Conservation (phyloP, 2,329 filamentous ascomycete species). For the Neofusicoccum laricinum region DNA sequence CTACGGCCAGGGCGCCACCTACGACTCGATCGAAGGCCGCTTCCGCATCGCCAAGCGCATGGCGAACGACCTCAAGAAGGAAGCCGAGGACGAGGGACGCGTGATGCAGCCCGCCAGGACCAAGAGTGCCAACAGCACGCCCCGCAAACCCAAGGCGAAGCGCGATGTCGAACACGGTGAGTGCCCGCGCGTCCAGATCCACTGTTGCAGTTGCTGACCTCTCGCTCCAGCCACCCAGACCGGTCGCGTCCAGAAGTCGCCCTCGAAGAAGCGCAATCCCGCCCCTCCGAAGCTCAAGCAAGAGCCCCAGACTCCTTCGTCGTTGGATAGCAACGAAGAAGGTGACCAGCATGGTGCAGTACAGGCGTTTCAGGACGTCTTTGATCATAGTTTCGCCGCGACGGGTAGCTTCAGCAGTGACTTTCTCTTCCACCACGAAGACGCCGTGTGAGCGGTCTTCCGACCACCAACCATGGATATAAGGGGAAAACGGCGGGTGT, state of each 20-base stretch:
- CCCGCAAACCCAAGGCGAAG: slow-evolving; percentile 21
- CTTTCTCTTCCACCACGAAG: neutral
- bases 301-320: neutral
- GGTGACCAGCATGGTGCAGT: neutral
- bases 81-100: slow-evolving; percentile 20
- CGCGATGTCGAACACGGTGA: neutral
- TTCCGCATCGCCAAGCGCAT: slow-evolving; percentile 45
- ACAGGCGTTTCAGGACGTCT: neutral
- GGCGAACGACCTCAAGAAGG: slow-evolving; percentile 35
- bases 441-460: too few relatives aligned
- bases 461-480: too few relatives aligned
- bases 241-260: slow-evolving; percentile 2
- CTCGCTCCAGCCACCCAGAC: neutral
- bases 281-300: neutral
- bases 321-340: neutral
- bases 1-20: slow-evolving; percentile 47
- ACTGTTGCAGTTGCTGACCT: too few relatives aligned
- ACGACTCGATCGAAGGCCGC: slow-evolving; percentile 47
- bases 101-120: slow-evolving; percentile 15
- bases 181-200: neutral
- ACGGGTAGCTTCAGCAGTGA: neutral
- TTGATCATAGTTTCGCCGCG: neutral
- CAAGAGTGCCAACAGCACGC: slow-evolving; percentile 15
- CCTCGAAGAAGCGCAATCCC: slow-evolving; percentile 1
- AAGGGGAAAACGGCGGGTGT: too few relatives aligned